These are phyloP conservation scores for Juglanconis oblonga DNA, from an alignment of 2,329 filamentous ascomycete species.

Conservation along the genomic window DNA sequence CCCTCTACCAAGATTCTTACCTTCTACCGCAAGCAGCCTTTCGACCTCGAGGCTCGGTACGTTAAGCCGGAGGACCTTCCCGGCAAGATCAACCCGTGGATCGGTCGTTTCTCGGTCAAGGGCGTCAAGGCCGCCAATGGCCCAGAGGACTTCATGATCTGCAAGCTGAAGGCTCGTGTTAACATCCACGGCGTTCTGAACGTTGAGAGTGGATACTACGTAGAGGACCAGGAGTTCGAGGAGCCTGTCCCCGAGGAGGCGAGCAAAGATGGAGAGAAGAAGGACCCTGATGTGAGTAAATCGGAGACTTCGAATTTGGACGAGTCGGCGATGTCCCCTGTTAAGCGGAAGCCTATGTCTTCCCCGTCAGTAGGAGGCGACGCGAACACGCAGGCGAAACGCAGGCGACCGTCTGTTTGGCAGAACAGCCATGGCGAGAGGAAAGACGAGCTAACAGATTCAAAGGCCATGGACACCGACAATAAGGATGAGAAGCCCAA, in stretches of 20 bases:
- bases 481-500: constrained; percentile 65
- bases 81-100: constrained; percentile 89
- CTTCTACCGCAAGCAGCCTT: constrained; percentile 97
- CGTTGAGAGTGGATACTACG: constrained; percentile 94
- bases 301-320: not conserved
- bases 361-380: constrained; percentile 3
- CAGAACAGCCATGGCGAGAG: not conserved
- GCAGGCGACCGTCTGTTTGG: constrained; percentile 9
- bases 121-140: constrained; percentile 82
- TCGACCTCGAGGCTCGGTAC: constrained; percentile 94
- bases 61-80: constrained; percentile 82
- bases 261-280: constrained; percentile 48
- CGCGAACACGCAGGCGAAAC: constrained; percentile 4
- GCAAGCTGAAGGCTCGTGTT: constrained; percentile 96
- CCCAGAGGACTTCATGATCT: constrained; percentile 98
- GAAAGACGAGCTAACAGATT: constrained; percentile 14
- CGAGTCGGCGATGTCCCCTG: not conserved
- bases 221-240: constrained; percentile 96
- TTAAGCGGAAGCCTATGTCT: constrained; percentile 11
- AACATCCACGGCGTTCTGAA: constrained; percentile 97
- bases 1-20: constrained; percentile 99
- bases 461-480: constrained; percentile 83
- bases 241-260: constrained; percentile 80
- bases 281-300: constrained; percentile 72
- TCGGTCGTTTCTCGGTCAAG: constrained; percentile 97